Base-by-base conservation (phyloP, 495 filamentous ascomycete genomes). In the Hamigera avellanea region DNA sequence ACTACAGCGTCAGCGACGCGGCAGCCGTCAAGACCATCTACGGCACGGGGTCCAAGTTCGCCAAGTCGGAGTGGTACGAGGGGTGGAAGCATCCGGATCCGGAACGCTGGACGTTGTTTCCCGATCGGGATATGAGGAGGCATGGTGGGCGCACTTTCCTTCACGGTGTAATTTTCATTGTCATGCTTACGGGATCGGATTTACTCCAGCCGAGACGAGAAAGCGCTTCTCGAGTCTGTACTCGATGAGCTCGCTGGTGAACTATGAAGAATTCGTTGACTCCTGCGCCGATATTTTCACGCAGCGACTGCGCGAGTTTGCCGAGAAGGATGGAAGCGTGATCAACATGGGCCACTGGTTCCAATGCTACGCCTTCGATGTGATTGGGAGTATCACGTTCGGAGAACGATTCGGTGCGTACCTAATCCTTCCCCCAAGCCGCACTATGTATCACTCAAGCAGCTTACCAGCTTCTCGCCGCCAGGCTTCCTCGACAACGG, bases 301-400 rank as follows among this genome's bases (percentile, higher is more conserved):
- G 14, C 34, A 57, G 18, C 57, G 68, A 13, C 45, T 77, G 14
- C 30, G 32, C 1, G 66, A 72, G 31, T 56, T 66, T 28, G 54
- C 68, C 0, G 40, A 53, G 1, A 46, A 36, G 2, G n/a, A n/a
- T n/a, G 50, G 48, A 0, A 26, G 56, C 14, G 26, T 26, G 1
- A 46, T 72, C 7, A 59, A 78, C 41, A 54, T 78, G 3, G 60
- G 59, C 0, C 56, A 69, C 36, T 75, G 70, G 69, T 54, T 75
- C 25, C 72, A 73, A 40, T 75, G 62, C 34, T 78, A 72, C 42
- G 70, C 73, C 0, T 76, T 75, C 41, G 75, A 77, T 40, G 72
- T 79, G 2, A 80, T 81, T 42, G 75, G 75, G 26, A 67, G 78
- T 44, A 77, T 83, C 45, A 78, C 74, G 2, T 81, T 76, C 43